These are phyloP conservation scores for Pythium utonaiense DNA, from an alignment of 352 stramenopile genomes.

Conservation along the genomic window DNA sequence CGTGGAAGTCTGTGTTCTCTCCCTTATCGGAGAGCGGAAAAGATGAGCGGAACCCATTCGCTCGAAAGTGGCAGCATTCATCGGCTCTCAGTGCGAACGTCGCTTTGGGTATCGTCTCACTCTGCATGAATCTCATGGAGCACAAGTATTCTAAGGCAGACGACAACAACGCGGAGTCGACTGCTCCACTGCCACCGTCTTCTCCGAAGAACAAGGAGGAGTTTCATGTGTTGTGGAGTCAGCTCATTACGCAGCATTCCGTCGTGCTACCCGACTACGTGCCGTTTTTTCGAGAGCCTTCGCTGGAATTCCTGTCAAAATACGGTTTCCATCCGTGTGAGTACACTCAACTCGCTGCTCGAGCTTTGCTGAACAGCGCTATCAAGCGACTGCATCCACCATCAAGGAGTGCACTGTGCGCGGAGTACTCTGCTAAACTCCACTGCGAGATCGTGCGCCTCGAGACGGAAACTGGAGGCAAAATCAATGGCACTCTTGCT, in stretches of 20 bases:
- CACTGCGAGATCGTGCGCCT: conserved; percentile 76
- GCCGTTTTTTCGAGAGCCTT: conserved; percentile 59
- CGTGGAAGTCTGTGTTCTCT: conserved; percentile 37
- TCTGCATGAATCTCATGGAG: conserved; percentile 85
- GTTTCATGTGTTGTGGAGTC: conserved; percentile 84
- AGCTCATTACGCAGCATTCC: conserved; percentile 83
- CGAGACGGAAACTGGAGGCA: conserved; percentile 54
- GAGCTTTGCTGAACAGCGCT: conserved; percentile 63
- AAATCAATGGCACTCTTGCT: conserved; percentile 28
- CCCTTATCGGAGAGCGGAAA: neutral
- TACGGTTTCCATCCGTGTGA: conserved; percentile 78
- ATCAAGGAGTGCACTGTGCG: conserved; percentile 44
- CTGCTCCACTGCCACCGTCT: conserved; percentile 5
- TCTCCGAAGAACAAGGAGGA: conserved; percentile 73
- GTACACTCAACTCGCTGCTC: conserved; percentile 69
- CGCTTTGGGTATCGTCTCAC: conserved; percentile 62
- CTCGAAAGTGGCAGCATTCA: conserved; percentile 73
- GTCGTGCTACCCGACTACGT: conserved; percentile 76
- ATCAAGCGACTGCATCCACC: conserved; percentile 63
- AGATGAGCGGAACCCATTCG: conserved; percentile 31
- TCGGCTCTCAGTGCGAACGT: conserved; percentile 61
- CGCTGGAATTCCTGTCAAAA: conserved; percentile 64
- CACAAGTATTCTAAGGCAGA: conserved; percentile 48
- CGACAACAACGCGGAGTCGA: conserved; percentile 2
- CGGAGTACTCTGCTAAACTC: conserved; percentile 76